Base-by-base conservation (phyloP, 2,329 filamentous ascomycete species). In the Graphilbum sp. region DNA sequence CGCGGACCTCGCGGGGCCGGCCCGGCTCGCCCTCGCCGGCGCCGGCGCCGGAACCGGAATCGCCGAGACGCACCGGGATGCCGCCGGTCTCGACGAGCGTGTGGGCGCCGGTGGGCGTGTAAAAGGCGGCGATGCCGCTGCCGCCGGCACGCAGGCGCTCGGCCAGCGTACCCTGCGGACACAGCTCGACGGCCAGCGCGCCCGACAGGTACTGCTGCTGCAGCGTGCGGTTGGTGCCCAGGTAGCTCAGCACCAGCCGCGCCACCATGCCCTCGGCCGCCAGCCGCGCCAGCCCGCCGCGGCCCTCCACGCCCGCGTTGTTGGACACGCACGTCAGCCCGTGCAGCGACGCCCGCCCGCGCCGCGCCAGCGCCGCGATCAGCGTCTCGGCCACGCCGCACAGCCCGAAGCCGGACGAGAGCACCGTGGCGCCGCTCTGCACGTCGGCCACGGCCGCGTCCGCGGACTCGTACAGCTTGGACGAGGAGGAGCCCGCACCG, bases 261-360 rank as follows among this genome's bases (percentile, higher is more conserved):
- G 72, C 66, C 30, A 88, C 64, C 49, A 85, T 80, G 12, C 79
- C 79, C 0, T 74, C 71, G 39, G 74, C 67, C 1, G 79, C 71
- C 23, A 87, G 66, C 9, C 73, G 68, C 1, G 79, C 74, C 15
- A 88, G 61, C 1, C 82, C 82, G 5, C 75, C 71, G 37, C 67
- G 79, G 44, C 70, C 71, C 48, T 88, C 83, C 17, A 87, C 83
- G 41, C 86, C 87, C 23, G 86, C 87, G 54, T 94, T 94, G 66
- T 94, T 94, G 37, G 84, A 93, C 40, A 93, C 86, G 20, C 82
- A 86, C 2, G 85, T 94, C 17, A 94, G 60, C 27, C 79, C 80
- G 1, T 61, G 79, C 53, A 90, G 64, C 10, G 67, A 63, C 5
- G 75, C 76, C 11, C 79, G 72, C 27, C 76, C 66, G 48, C 72